These are phyloP conservation scores for Eimeria acervulina DNA, from an alignment of 169 alveolate species.

Conservation along the genomic window DNA sequence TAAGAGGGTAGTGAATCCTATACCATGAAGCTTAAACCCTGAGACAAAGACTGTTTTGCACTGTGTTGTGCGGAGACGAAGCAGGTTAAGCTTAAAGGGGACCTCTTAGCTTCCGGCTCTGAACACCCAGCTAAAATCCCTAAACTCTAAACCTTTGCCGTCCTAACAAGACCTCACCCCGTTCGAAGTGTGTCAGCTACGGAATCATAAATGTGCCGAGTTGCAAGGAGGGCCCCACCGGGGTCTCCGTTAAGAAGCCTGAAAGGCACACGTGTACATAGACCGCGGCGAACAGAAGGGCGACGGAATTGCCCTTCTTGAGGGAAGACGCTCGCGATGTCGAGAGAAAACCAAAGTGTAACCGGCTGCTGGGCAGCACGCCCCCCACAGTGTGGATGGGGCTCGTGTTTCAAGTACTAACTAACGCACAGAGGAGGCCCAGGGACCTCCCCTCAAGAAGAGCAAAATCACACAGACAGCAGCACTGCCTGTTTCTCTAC, in stretches of 20 bases:
- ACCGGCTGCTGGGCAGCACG: slow-evolving; percentile 14
- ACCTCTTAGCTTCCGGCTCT: not conserved
- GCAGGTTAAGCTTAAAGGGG: not conserved
- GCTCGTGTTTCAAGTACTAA: not conserved
- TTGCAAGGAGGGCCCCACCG: not conserved
- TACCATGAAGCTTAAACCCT: not conserved
- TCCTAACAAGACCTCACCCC: not conserved
- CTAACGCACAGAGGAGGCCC: not conserved
- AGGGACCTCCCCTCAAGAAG: not conserved
- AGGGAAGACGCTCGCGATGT: not conserved
- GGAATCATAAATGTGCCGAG: not conserved
- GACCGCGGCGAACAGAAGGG: not conserved
- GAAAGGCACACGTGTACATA: not conserved
- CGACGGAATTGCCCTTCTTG: not conserved
- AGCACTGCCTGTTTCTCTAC: not conserved
- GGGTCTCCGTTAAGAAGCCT: not conserved
- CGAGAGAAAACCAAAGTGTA: not conserved
- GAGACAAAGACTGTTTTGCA: not conserved
- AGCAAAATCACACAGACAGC: not conserved
- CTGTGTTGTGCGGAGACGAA: not conserved
- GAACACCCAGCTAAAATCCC: too few species aligned
- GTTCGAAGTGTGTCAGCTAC: not conserved
- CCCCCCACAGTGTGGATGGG: slow-evolving; percentile 9
- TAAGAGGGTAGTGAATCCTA: not conserved
- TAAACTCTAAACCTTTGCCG: not conserved